Evolutionary conservation across 352 stramenopile species (phyloP).

Genomic region (Pythium brachiatum): DNA sequence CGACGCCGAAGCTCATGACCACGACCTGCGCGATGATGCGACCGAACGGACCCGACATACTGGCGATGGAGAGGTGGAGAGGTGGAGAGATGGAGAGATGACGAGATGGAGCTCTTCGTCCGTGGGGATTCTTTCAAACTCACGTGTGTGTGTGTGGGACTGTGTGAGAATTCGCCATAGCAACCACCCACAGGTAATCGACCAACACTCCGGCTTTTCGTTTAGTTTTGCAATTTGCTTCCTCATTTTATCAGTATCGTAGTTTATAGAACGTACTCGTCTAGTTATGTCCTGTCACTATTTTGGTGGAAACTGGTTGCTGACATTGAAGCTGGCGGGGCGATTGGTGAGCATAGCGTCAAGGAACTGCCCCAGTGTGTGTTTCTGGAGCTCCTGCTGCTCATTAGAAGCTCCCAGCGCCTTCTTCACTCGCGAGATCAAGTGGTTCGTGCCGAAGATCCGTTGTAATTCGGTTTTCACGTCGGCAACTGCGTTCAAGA

Average conservation of each 20-base stretch:
- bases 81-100: no score
- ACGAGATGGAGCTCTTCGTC: slow-evolving; percentile 13
- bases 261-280: not conserved
- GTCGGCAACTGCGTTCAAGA: slow-evolving; percentile 33
- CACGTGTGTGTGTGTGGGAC: slow-evolving; percentile 1
- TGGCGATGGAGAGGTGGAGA: not conserved
- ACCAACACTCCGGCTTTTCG: slow-evolving; percentile 19
- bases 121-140: slow-evolving; percentile 10
- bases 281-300: slow-evolving; percentile 1
- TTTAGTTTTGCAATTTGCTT: not conserved
- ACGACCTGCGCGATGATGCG: slow-evolving; percentile 83
- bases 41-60: slow-evolving; percentile 78
- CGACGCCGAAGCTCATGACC: slow-evolving; percentile 77
- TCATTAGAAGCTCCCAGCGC: slow-evolving; percentile 36
- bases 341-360: slow-evolving; percentile 42
- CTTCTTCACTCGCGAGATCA: slow-evolving; percentile 38
- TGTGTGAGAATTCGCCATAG: slow-evolving; percentile 11
- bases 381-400: slow-evolving; percentile 44
- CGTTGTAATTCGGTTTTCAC: slow-evolving; percentile 48
- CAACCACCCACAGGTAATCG: slow-evolving; percentile 20
- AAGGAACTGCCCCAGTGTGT: slow-evolving; percentile 52
- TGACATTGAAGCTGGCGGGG: slow-evolving; percentile 27
- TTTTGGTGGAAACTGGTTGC: slow-evolving; percentile 19
- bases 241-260: not conserved
- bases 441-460: slow-evolving; percentile 39